Evolutionary conservation across 2,329 filamentous ascomycete genomes (phyloP).

Genomic region (Nemania abortiva): DNA sequence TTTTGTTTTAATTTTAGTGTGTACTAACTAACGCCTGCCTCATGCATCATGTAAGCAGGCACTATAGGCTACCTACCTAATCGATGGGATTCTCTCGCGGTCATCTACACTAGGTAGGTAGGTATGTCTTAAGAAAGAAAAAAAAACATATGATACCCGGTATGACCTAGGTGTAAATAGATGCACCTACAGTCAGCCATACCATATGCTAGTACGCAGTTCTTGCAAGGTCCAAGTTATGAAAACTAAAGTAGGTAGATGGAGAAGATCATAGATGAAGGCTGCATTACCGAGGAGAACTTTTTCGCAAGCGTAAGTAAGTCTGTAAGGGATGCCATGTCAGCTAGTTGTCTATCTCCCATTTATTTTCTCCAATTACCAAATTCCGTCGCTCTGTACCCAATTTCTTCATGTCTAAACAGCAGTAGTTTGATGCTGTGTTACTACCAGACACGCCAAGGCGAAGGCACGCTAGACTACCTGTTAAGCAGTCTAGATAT

Average conservation of each 20-base stretch:
- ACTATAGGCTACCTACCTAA: background rate
- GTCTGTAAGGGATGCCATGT: background rate
- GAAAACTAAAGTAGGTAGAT: too few relatives aligned
- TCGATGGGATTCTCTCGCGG: background rate
- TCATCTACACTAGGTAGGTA: background rate
- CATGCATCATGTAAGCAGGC: slow-evolving; percentile 9
- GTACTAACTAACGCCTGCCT: background rate
- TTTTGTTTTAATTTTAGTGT: slow-evolving; percentile 28
- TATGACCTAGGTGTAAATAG: background rate
- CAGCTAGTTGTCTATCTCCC: background rate
- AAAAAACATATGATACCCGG: background rate
- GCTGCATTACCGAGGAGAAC: too few relatives aligned
- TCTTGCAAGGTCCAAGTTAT: too few relatives aligned
- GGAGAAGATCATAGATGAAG: too few relatives aligned
- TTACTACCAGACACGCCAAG: background rate
- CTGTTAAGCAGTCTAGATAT: background rate
- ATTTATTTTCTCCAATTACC: background rate
- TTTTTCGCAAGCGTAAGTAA: too few relatives aligned
- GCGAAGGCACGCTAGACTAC: background rate
- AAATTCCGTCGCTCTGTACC: background rate
- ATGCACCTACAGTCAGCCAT: too few relatives aligned
- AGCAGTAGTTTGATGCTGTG: slow-evolving; percentile 3
- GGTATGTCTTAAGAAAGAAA: background rate
- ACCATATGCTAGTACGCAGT: too few relatives aligned
- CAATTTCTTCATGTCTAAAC: background rate